A percentile compares a stretch with the other conserved stretches of the same genome.
These are phyloP conservation scores for Fusarium penzigii DNA, from an alignment of 2,329 filamentous ascomycete genomes.

Conservation along the genomic window DNA sequence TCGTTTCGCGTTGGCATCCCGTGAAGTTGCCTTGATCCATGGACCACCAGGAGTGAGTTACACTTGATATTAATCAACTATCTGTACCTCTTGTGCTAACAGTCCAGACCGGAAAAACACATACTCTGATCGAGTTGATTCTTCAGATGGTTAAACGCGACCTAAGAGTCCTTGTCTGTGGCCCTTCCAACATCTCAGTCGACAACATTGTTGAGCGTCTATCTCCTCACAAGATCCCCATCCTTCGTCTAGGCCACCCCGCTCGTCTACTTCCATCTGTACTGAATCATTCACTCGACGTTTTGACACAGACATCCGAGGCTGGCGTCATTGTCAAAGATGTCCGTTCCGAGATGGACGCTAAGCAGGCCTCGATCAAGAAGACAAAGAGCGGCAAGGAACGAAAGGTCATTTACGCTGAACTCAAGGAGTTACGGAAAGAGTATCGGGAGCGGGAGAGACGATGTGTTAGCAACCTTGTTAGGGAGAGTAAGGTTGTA, in stretches of 20 bases:
- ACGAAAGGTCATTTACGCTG: conserved; percentile 76
- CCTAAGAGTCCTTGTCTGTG: conserved; percentile 84
- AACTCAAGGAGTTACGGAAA: conserved; percentile 81
- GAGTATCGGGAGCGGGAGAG: conserved; percentile 86
- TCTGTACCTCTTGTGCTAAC: conserved; percentile 3
- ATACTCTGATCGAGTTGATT: conserved; percentile 93
- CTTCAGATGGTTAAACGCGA: conserved; percentile 79
- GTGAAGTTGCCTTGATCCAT: conserved; percentile 86
- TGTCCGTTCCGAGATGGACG: conserved; percentile 88
- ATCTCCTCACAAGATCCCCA: conserved; percentile 78
- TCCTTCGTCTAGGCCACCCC: conserved; percentile 89
- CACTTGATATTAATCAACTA: background rate
- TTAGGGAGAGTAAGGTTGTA: conserved; percentile 80
- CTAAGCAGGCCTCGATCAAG: conserved; percentile 82
- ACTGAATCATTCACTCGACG: conserved; percentile 84
- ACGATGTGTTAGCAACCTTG: conserved; percentile 74
- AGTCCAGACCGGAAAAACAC: conserved; percentile 83
- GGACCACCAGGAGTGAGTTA: conserved; percentile 76
- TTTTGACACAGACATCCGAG: conserved; percentile 86
- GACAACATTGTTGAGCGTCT: conserved; percentile 97
- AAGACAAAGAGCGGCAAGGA: conserved; percentile 84
- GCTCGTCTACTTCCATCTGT: conserved; percentile 88
- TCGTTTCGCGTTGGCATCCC: conserved; percentile 79
- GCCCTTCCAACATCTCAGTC: conserved; percentile 94
- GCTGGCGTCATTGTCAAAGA: conserved; percentile 88